phyloP scores from a whole-genome alignment of 176 grass and related monocot species.

The Olyra latifolia region DNA sequence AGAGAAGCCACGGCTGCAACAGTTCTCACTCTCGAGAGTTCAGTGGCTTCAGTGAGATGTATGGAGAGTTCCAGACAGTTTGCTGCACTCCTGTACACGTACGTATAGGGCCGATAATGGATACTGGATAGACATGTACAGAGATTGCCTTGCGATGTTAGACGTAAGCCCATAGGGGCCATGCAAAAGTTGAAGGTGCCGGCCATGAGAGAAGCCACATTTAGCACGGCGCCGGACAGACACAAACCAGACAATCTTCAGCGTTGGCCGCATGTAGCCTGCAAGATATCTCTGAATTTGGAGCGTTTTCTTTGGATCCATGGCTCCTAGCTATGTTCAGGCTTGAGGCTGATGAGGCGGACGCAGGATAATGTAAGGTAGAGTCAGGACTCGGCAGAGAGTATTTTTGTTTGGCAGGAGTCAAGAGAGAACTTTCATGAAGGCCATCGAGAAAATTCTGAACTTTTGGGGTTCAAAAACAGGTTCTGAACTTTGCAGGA shows the following conservation, averaged over 20 bases:
- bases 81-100: not conserved
- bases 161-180: not conserved
- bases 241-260: not conserved
- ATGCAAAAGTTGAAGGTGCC: not conserved
- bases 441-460: not conserved
- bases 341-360: not conserved
- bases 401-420: too few species aligned
- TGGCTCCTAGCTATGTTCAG: not conserved
- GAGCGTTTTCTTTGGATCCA: constrained; percentile 8
- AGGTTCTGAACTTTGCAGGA: not conserved
- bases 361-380: not conserved
- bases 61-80: not conserved
- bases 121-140: not conserved
- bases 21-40: not conserved
- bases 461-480: not conserved
- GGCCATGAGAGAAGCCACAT: not conserved
- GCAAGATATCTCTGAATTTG: not conserved
- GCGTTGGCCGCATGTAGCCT: not conserved
- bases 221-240: not conserved
- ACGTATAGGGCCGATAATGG: not conserved
- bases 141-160: not conserved
- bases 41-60: not conserved
- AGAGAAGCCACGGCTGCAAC: not conserved
- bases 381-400: not conserved
- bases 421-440: too few species aligned